These are phyloP conservation scores for Penicillium rolfsii DNA, from an alignment of 2,329 filamentous ascomycete genomes.

Conservation along the genomic window DNA sequence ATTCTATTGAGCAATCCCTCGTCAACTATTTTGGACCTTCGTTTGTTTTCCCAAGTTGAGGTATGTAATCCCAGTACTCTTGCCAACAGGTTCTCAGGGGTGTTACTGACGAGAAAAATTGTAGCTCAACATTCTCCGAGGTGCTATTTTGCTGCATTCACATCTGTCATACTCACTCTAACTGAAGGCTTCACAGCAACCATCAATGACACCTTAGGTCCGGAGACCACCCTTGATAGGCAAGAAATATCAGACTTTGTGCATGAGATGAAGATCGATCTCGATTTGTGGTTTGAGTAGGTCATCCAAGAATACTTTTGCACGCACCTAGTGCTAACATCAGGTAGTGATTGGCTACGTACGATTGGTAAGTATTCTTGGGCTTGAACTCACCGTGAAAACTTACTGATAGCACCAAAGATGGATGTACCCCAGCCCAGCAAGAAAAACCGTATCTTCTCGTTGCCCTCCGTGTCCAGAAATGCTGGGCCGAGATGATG, in stretches of 20 bases:
- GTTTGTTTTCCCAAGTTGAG: conserved; percentile 58
- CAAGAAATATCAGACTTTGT: conserved; percentile 47
- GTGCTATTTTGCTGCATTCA: conserved; percentile 17
- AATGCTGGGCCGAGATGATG: conserved; percentile 59
- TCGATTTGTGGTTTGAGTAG: conserved; percentile 55
- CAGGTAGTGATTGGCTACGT: conserved; percentile 40
- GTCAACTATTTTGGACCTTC: conserved; percentile 54
- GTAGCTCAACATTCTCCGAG: conserved; percentile 49
- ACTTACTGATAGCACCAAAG: conserved; percentile 21
- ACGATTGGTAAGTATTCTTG: conserved; percentile 36
- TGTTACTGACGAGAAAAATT: conserved; percentile 10
- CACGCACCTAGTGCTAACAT: conserved; percentile 9
- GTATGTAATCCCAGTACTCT: conserved; percentile 18
- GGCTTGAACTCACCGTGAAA: no score
- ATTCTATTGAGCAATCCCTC: conserved; percentile 50
- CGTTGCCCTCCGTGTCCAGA: conserved; percentile 56
- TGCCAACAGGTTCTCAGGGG: background rate
- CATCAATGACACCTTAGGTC: conserved; percentile 43
- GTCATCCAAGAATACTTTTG: conserved; percentile 1
- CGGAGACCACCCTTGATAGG: conserved; percentile 32
- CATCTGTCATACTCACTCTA: background rate
- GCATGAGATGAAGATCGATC: conserved; percentile 52
- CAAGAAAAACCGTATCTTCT: conserved; percentile 45
- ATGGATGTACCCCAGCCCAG: conserved; percentile 32
- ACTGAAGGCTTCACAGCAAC: conserved; percentile 31